Conservation (phyloP, 371 early-diverging fungal genomes). For the Zychaea mexicana region DNA sequence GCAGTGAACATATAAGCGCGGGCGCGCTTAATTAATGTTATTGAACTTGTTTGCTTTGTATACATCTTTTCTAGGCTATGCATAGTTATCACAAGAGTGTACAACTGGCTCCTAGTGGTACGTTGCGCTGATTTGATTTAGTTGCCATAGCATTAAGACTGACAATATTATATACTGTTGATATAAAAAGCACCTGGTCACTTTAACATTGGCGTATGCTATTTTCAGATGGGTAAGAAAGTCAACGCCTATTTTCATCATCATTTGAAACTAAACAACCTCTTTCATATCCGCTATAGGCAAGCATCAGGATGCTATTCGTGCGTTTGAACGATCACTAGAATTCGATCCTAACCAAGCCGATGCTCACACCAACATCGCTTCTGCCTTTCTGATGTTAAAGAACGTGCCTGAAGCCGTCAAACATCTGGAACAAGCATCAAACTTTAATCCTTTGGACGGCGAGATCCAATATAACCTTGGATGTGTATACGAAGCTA, state of each 20-base stretch:
- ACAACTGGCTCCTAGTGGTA: constrained; percentile 43
- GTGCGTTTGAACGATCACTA: constrained; percentile 71
- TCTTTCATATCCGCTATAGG: constrained; percentile 8
- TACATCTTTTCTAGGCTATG: constrained; percentile 38
- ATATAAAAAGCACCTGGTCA: constrained; percentile 53
- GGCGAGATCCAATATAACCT: constrained; percentile 81
- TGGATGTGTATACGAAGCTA: constrained; percentile 76
- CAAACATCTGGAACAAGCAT: constrained; percentile 70
- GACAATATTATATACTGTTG: too few relatives aligned
- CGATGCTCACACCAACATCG: constrained; percentile 86
- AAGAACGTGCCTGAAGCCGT: constrained; percentile 66
- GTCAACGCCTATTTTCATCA: background rate
- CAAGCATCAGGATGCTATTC: constrained; percentile 63
- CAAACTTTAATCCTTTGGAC: constrained; percentile 70
- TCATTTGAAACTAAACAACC: too few relatives aligned
- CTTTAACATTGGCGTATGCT: constrained; percentile 83
- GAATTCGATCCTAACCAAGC: constrained; percentile 65
- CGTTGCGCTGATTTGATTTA: background rate
- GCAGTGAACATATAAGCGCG: background rate
- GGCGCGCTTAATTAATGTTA: too few relatives aligned
- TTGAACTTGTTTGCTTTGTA: too few relatives aligned
- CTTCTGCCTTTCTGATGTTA: constrained; percentile 71
- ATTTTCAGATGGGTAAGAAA: constrained; percentile 65
- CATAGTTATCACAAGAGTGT: constrained; percentile 51
- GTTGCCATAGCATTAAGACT: background rate